A percentile compares a stretch with the other conserved stretches of the same genome.
phyloP scores from a whole-genome alignment of 2,329 filamentous ascomycete species.

The Beauveria medogensis region DNA sequence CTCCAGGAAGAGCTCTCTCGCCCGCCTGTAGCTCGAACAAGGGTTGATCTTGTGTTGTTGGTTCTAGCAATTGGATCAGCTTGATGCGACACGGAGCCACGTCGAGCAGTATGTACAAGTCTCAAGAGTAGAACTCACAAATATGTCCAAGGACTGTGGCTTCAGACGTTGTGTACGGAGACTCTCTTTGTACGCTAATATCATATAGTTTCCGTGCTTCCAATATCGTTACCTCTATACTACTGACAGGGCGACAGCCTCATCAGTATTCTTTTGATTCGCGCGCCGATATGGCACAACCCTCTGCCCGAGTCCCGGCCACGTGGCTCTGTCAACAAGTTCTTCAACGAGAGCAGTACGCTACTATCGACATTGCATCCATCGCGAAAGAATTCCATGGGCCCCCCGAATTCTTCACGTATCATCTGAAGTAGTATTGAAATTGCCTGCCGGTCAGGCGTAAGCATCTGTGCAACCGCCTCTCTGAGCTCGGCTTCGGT shows the following conservation, averaged over 20 bases:
- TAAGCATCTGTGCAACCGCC: neutral
- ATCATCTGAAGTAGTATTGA: conserved; percentile 11
- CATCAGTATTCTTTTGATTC: neutral
- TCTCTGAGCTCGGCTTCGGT: neutral
- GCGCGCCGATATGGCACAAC: neutral
- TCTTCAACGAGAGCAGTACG: neutral
- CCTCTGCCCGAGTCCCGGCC: neutral
- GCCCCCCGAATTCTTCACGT: conserved; percentile 10
- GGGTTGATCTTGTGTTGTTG: too few species aligned
- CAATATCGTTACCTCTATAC: too few species aligned
- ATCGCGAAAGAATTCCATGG: conserved; percentile 8
- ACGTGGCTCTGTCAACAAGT: neutral
- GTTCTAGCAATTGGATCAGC: too few species aligned
- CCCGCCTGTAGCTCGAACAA: too few species aligned
- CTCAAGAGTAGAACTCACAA: too few species aligned
- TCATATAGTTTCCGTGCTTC: too few species aligned
- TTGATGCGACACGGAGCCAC: too few species aligned
- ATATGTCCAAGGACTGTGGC: too few species aligned
- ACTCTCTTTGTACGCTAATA: too few species aligned
- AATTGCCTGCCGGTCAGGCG: conserved; percentile 4
- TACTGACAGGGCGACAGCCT: neutral
- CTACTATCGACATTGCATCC: neutral
- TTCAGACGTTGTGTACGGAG: too few species aligned
- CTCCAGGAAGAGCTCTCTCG: too few species aligned
- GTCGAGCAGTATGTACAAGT: too few species aligned